Conservation (phyloP, 768 basidiomycete genomes). For the Tephrocybe sp. region DNA sequence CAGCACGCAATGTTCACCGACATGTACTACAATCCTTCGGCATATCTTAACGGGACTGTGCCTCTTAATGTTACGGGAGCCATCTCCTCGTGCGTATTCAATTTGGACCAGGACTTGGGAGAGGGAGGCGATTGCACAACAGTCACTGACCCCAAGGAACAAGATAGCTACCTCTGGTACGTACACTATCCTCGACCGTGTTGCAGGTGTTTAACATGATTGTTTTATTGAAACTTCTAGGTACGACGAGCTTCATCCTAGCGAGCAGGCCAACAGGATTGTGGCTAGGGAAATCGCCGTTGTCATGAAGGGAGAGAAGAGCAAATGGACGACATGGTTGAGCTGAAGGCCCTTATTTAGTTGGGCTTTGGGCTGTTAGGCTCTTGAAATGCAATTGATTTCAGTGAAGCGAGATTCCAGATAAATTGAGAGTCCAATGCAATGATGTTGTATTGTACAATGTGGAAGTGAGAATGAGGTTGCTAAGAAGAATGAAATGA, state of each 20-base stretch:
- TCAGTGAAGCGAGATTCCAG: neutral
- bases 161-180: slow-evolving; percentile 51
- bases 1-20: slow-evolving; percentile 60
- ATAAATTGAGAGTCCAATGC: neutral
- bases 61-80: slow-evolving; percentile 58
- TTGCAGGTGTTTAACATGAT: neutral
- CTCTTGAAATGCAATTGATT: neutral
- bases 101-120: slow-evolving; percentile 22
- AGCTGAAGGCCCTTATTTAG: slow-evolving; percentile 18
- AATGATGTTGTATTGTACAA: neutral
- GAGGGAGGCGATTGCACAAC: slow-evolving; percentile 30
- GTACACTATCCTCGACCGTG: slow-evolving; percentile 5
- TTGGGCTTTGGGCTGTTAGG: neutral
- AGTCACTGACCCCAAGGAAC: slow-evolving; percentile 24
- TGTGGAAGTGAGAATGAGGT: neutral
- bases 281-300: slow-evolving; percentile 41
- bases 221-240: slow-evolving; percentile 2
- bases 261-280: slow-evolving; percentile 34
- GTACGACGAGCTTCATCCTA: slow-evolving; percentile 42
- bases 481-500: too few species aligned
- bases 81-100: slow-evolving; percentile 45
- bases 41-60: slow-evolving; percentile 62
- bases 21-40: slow-evolving; percentile 47
- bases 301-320: slow-evolving; percentile 35
- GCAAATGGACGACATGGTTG: slow-evolving; percentile 41